A percentile compares a stretch with the other conserved stretches of the same genome.
Conservation (phyloP, 176 grass and related monocot species). For the Rhipidocladum racemiflorum region DNA sequence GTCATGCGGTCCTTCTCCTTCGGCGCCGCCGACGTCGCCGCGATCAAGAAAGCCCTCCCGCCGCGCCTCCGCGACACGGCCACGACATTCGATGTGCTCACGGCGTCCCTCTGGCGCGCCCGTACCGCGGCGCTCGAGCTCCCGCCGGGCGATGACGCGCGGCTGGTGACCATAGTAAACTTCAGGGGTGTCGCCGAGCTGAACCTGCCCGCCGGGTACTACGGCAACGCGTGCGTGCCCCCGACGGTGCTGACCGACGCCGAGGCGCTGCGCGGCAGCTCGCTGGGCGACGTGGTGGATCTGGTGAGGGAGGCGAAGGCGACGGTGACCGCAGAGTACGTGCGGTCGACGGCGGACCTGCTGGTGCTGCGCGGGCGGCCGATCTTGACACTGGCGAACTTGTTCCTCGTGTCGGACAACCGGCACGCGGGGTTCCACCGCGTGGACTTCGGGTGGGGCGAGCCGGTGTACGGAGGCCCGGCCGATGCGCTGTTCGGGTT, state of each 20-base stretch:
- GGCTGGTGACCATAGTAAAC: background rate
- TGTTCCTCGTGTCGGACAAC: conserved; percentile 33
- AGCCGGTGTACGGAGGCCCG: conserved; percentile 31
- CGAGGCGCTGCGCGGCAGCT: background rate
- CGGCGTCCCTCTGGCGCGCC: conserved; percentile 32
- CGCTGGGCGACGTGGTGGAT: conserved; percentile 13
- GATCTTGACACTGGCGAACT: background rate
- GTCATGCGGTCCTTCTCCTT: conserved; percentile 35
- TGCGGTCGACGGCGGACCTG: conserved; percentile 22
- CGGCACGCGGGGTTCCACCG: conserved; percentile 37
- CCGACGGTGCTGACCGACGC: background rate
- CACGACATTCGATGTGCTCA: conserved; percentile 34
- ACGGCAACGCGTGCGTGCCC: conserved; percentile 45
- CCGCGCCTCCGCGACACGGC: background rate
- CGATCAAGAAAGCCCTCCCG: background rate
- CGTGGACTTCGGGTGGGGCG: conserved; percentile 48
- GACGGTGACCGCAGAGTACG: conserved; percentile 32
- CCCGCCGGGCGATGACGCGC: background rate
- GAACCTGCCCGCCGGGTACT: conserved; percentile 31
- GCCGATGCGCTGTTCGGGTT: background rate
- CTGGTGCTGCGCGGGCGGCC: conserved; percentile 30
- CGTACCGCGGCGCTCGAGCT: conserved; percentile 25
- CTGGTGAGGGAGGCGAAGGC: conserved; percentile 35
- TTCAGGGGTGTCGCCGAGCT: background rate
- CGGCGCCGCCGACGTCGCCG: background rate